Base-by-base conservation (phyloP, 495 filamentous ascomycete genomes). In the Daldinia vernicosa region DNA sequence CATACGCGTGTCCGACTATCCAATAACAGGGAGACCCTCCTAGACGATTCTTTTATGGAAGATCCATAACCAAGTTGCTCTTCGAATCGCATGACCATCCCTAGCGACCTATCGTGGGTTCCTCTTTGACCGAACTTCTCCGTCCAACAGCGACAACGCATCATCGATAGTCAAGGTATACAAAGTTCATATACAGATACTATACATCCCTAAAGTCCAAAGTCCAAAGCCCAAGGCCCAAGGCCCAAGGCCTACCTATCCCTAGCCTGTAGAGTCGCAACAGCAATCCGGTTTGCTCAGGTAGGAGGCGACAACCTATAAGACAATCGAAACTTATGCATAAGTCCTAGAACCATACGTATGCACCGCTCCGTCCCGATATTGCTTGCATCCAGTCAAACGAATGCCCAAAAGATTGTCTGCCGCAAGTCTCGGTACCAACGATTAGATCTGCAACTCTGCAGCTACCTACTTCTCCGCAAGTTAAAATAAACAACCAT, bases 81-180 rank as follows among this genome's bases (percentile, higher is more conserved):
- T 28, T 69, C 66, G 35, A 72, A 72, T 68, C 70, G 64, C 65
- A 64, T 72, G 70, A 72, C 60, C 70, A 24, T 30, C n/a, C 22
- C 27, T 30, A 22, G 39, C 70, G 22, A 57, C 70, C 70, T 72
- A 72, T 72, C 70, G 55, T 60, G 60, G 39, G 24, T 45, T 72
- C 64, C 35, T 22, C 43, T 33, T 62, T 72, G 70, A 72, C 70
- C 70, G 70, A 72, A 72, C 60, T 57, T 6, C 55, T 56, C 35
- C 22, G 22, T 51, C 60, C 40, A 57, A 65, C 60, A 69, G 60
- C 55, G 56, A 72, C 70, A 72, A 68, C 70, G 40, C 70, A 72
- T 72, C 63, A 71, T 67, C 70, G 60, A 64, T 68, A 35, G 63
- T 66, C 19, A 50, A 56, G 28, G 50, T 58, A 52, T 54, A 22